phyloP scores from a whole-genome alignment of 169 alveolate species.

The Cryptosporidium sp. region DNA sequence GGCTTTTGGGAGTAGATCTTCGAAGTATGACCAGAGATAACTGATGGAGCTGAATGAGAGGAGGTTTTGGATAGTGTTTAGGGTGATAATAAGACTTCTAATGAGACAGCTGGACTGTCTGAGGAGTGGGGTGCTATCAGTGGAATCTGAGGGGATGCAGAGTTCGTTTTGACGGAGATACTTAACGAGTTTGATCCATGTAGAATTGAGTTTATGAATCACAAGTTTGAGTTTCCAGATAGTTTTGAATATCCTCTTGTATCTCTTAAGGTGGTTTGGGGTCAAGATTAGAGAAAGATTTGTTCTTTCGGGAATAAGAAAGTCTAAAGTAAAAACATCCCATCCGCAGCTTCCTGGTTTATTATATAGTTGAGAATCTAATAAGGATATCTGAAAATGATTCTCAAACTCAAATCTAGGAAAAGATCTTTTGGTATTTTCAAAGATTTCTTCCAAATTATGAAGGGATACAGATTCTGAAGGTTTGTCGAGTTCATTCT shows the following conservation, averaged over 20 bases:
- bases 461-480: conserved; percentile 35
- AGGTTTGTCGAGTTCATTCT: conserved; percentile 36
- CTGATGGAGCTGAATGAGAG: conserved; percentile 28
- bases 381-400: neutral
- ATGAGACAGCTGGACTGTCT: conserved; percentile 20
- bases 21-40: conserved; percentile 17
- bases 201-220: conserved; percentile 1
- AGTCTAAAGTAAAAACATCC: conserved; percentile 85
- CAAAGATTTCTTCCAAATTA: conserved; percentile 4
- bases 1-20: neutral
- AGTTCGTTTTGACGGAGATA: conserved; percentile 24
- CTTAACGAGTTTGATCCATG: conserved; percentile 14
- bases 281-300: neutral
- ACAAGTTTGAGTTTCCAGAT: conserved; percentile 35
- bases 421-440: neutral
- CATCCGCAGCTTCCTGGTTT: conserved; percentile 84
- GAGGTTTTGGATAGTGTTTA: conserved; percentile 3
- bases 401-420: neutral
- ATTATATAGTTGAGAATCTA: neutral
- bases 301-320: conserved; percentile 72
- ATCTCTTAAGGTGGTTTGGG: neutral
- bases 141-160: neutral
- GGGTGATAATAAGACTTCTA: conserved; percentile 26
- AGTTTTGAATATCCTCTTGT: conserved; percentile 2
- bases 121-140: neutral